Evolutionary conservation across 2,329 filamentous ascomycete genomes (phyloP), one percentile per base, ranked within the genome.

Genomic region (Penicillium janthinellum): DNA sequence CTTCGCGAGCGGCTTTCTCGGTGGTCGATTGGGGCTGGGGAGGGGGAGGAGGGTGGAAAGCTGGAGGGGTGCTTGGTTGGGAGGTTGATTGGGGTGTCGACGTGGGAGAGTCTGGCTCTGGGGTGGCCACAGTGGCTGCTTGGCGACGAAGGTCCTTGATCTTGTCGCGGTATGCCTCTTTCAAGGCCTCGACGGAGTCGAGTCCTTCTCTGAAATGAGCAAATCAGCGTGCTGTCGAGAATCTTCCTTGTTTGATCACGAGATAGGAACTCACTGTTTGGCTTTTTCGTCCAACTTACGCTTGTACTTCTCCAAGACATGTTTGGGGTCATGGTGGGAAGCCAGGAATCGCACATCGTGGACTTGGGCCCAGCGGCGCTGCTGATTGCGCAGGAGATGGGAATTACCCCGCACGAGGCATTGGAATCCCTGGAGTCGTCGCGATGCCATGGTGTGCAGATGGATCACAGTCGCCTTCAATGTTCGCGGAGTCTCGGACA

Each of bases 291-390:
- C 85, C 63, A 99, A 88, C 81, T 96, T 96, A 58, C 89, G 85
- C 68, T 86, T 86, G 81, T 99, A 99, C 77, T 91, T 96, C 65
- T 96, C 92, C 64, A 91, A 74, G 41, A 97, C 81, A 68, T 84
- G 83, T 25, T 72, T 75, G 49, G 88, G 83, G 58, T 86, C 81
- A 59, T 86, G 86, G 62, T 92, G 90, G 15, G 92, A 95, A 62
- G 90, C 90, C 48, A 96, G 85, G 82, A 94, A 96, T 65, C 93
- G 91, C 50, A 96, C 88, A 77, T 97, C 91, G 76, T 96, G 91
- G 34, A 97, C 92, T 70, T 91, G 91, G 1, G 94, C 94, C 90
- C 91, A 96, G 74, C 93, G 87, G 57, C 89, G 86, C 77, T 97
- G 94, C 56, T 74, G 71, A 17, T 51, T 47, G 1, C 71, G 70